A percentile compares a stretch with the other conserved stretches of the same genome.
phyloP scores from a whole-genome alignment of 1,284 basidiomycete genomes.

The Boletellus deceptivus region DNA sequence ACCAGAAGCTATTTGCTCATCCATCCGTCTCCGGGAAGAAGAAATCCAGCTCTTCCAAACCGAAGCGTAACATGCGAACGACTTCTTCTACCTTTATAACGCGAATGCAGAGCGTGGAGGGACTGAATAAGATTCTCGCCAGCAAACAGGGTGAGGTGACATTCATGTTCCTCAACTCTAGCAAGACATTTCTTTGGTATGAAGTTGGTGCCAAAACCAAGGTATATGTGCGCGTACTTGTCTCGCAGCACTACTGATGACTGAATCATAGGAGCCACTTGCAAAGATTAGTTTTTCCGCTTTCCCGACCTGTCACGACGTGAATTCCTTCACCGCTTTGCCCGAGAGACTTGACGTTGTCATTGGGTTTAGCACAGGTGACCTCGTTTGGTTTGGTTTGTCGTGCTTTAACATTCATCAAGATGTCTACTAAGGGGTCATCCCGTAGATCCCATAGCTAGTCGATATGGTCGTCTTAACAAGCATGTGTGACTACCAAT shows the following conservation, averaged over 20 bases:
- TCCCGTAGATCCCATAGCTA: constrained; percentile 72
- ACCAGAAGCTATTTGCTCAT: constrained; percentile 50
- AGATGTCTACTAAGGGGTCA: not conserved
- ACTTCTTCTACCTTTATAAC: constrained; percentile 90
- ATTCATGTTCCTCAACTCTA: constrained; percentile 82
- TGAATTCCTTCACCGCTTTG: constrained; percentile 77
- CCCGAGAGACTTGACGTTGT: constrained; percentile 84
- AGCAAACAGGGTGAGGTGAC: constrained; percentile 80
- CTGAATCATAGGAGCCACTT: constrained; percentile 69
- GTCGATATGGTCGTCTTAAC: constrained; percentile 87
- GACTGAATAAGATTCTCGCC: constrained; percentile 69
- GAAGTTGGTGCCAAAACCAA: constrained; percentile 78
- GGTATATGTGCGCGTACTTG: constrained; percentile 42
- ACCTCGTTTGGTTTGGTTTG: constrained; percentile 88
- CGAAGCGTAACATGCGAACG: constrained; percentile 85
- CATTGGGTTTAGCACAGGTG: constrained; percentile 91
- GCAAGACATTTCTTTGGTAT: constrained; percentile 79
- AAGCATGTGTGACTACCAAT: constrained; percentile 60
- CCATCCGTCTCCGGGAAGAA: constrained; percentile 52
- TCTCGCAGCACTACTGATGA: not conserved
- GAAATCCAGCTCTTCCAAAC: constrained; percentile 58
- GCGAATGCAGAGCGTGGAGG: constrained; percentile 77
- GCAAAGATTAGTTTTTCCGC: constrained; percentile 83
- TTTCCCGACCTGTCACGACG: constrained; percentile 86
- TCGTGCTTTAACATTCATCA: constrained; percentile 7